Percentiles rank a stretch among this genome's conserved stretches.
Conservation (phyloP, 495 filamentous ascomycete species). For the Trypethelium eluteriae region DNA sequence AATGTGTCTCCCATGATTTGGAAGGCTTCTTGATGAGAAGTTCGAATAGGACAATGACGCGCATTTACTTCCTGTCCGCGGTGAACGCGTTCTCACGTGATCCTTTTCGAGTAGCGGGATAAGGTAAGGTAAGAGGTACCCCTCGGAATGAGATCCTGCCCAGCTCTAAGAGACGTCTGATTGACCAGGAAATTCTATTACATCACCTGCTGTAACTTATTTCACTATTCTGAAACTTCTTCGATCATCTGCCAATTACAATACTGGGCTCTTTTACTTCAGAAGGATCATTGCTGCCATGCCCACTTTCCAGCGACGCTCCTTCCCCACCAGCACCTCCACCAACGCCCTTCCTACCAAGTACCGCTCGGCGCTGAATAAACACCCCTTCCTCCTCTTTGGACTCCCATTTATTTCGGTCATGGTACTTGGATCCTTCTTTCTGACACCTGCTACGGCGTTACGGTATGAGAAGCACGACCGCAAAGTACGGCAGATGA, state of each 20-base stretch:
- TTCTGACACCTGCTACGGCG: conserved; percentile 86
- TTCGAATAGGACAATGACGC: too few relatives aligned
- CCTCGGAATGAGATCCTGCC: too few relatives aligned
- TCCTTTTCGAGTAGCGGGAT: not conserved
- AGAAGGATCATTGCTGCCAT: conserved; percentile 27
- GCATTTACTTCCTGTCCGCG: not conserved
- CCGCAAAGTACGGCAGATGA: conserved; percentile 71
- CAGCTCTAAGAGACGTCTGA: too few relatives aligned
- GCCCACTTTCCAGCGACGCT: conserved; percentile 66
- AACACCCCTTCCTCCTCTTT: conserved; percentile 86
- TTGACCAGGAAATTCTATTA: too few relatives aligned
- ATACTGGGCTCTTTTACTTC: too few relatives aligned
- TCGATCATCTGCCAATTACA: too few relatives aligned
- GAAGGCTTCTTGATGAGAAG: conserved; percentile 42
- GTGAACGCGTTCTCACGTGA: conserved; percentile 20
- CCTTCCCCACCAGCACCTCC: conserved; percentile 49
- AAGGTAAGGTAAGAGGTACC: too few relatives aligned
- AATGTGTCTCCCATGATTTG: conserved; percentile 51
- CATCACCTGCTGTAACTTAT: too few relatives aligned
- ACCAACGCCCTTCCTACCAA: conserved; percentile 59
- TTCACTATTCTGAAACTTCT: too few relatives aligned
- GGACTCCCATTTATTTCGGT: conserved; percentile 88
- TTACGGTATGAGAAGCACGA: conserved; percentile 90
- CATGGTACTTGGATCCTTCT: conserved; percentile 92
- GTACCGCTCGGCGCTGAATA: conserved; percentile 63